Evolutionary conservation across 2,329 filamentous ascomycete genomes (phyloP), one percentile per base, ranked within the genome.

Genomic region (Trichoderma asperellum): DNA sequence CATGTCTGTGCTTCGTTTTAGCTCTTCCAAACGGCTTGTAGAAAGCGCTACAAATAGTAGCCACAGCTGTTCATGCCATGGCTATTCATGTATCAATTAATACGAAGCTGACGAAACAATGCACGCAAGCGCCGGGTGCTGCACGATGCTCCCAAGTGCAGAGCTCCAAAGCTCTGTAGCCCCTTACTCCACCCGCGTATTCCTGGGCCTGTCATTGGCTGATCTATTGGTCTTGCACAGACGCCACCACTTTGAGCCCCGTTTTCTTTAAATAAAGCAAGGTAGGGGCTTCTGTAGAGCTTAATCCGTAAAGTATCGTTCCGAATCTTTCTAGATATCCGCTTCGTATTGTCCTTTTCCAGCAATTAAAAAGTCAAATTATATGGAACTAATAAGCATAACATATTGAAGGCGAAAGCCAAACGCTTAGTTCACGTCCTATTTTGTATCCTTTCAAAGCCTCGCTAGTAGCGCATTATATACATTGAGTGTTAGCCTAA

Each of bases 101-200:
- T 12, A 65, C 52, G 52, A 64, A 64, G 61, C 49, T 40, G 61
- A 29, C 47, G 61, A 55, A 64, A n/a, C 14, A 10, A 27, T 18
- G 5, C 55, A 64, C 18, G 61, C 24, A n/a, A 24, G 53, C 14
- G 8, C 59, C n/a, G 43, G 21, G 32, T 10, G 14, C 43, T 16
- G 14, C 12, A 62, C 18, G 16, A 11, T 29, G 32, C 34, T n/a
- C 16, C 7, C 18, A 57, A 14, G 21, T 29, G 24, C 18, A 24
- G 32, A 47, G 62, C n/a, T 34, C n/a, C 7, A 57, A 37, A 34
- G 57, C 37, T 16, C n/a, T 18, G 49, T 12, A 53, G 52, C 35
- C 37, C 63, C 16, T 49, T 66, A 21, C 37, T 21, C 49, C 40
- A 57, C 55, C 53, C 27, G 63, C 63, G 63, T 66, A 66, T 66